Percentiles rank a stretch among this genome's conserved stretches.
Evolutionary conservation across 2,329 filamentous ascomycete genomes (phyloP).

Genomic region (Aspergillus flavus): DNA sequence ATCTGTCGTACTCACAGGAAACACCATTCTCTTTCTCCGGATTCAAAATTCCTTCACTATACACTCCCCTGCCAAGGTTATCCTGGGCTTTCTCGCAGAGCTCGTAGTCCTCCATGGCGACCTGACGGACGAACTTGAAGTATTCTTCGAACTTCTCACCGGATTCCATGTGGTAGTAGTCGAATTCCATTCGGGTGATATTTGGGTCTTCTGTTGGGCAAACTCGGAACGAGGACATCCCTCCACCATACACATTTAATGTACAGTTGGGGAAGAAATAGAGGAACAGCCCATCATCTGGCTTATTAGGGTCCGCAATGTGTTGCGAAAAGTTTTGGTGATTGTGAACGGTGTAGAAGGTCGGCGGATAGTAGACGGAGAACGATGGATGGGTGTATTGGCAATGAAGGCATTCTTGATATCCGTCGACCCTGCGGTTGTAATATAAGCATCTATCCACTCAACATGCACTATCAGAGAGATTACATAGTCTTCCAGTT

Average conservation of each 20-base stretch:
- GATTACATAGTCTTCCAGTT: conserved; percentile 62
- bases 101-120: conserved; percentile 60
- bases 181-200: conserved; percentile 60
- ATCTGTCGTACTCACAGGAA: conserved; percentile 42
- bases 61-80: conserved; percentile 57
- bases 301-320: conserved; percentile 56
- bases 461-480: background rate
- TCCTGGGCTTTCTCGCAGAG: conserved; percentile 59
- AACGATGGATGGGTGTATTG: conserved; percentile 62
- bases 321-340: conserved; percentile 60
- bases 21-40: conserved; percentile 60
- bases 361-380: conserved; percentile 57
- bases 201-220: conserved; percentile 55
- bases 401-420: conserved; percentile 62
- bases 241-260: conserved; percentile 60
- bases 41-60: conserved; percentile 59
- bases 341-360: conserved; percentile 58
- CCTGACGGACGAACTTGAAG: conserved; percentile 58
- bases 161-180: conserved; percentile 57
- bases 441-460: background rate
- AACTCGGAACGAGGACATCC: conserved; percentile 60
- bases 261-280: conserved; percentile 63
- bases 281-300: conserved; percentile 58
- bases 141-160: conserved; percentile 60
- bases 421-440: conserved; percentile 54